phyloP scores from a whole-genome alignment of 495 filamentous ascomycete genomes.

The Podospora tetraspora region DNA sequence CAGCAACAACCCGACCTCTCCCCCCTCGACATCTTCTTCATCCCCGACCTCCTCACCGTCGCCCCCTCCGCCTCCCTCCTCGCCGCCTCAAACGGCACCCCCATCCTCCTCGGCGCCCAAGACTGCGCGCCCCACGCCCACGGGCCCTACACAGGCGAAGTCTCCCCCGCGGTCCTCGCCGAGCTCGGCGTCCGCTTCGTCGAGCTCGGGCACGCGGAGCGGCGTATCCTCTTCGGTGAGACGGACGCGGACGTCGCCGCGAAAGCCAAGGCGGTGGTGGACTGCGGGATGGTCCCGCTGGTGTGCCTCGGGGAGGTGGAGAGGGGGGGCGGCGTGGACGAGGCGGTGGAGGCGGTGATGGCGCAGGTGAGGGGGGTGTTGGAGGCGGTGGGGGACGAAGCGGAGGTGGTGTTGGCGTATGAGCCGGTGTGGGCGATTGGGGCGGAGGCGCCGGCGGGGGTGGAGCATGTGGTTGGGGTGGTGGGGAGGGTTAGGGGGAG shows the following conservation, averaged over 20 bases:
- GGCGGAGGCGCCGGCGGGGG: conserved; percentile 60
- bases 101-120: conserved; percentile 65
- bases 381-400: conserved; percentile 48
- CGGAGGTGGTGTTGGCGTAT: conserved; percentile 76
- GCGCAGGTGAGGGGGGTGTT: conserved; percentile 60
- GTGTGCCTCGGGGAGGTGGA: conserved; percentile 71
- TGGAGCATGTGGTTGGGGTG: conserved; percentile 68
- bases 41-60: conserved; percentile 71
- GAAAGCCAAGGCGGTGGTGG: conserved; percentile 62
- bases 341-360: conserved; percentile 60
- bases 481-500: conserved; percentile 53
- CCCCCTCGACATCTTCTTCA: conserved; percentile 55
- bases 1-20: conserved; percentile 26
- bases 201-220: conserved; percentile 76
- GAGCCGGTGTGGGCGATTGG: conserved; percentile 92
- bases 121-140: conserved; percentile 61
- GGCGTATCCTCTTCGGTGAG: conserved; percentile 63
- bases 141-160: conserved; percentile 73
- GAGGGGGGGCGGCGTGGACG: conserved; percentile 30
- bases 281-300: conserved; percentile 68
- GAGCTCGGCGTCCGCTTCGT: conserved; percentile 64
- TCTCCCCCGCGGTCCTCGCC: conserved; percentile 60
- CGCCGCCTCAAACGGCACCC: conserved; percentile 26
- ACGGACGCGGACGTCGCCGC: conserved; percentile 56
- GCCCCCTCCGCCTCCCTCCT: conserved; percentile 48